These are phyloP conservation scores for Marchantia polymorpha DNA, from an alignment of 225 moss, liverwort and hornwort genomes.

Conservation along the genomic window DNA sequence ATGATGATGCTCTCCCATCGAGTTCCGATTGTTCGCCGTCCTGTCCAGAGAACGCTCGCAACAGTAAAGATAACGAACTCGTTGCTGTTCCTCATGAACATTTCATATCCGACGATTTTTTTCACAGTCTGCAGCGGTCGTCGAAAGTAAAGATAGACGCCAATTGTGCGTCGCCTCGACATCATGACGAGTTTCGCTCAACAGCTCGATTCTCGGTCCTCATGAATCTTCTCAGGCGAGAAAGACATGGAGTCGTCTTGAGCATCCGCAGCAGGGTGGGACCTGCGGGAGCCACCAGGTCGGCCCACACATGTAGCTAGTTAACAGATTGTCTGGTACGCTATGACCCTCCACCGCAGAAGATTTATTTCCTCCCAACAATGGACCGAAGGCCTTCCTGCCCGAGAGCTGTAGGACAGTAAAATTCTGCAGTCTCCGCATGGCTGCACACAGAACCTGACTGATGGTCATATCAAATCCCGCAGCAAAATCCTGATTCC, in stretches of 20 bases:
- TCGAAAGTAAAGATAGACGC: background rate
- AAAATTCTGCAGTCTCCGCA: background rate
- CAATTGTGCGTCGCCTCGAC: too few species aligned
- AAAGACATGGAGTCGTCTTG: background rate
- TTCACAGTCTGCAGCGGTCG: background rate
- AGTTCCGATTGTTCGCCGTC: background rate
- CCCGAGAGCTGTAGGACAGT: background rate
- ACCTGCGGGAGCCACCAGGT: background rate
- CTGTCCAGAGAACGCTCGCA: background rate
- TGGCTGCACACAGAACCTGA: background rate
- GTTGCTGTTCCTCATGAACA: background rate
- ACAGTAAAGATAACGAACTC: background rate
- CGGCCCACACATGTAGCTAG: background rate
- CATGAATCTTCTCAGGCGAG: background rate
- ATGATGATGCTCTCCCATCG: too few species aligned
- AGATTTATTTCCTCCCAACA: background rate
- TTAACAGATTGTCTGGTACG: background rate
- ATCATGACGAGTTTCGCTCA: background rate
- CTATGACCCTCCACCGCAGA: background rate
- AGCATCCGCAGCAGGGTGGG: background rate
- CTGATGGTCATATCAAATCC: background rate
- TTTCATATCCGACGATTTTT: background rate
- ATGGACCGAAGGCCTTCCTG: background rate
- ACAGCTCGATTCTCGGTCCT: background rate
- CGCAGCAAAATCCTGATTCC: background rate